Percentiles rank a stretch among this genome's conserved stretches.
These are phyloP conservation scores for Saprolegnia parasitica DNA, from an alignment of 352 stramenopile species.

Conservation along the genomic window DNA sequence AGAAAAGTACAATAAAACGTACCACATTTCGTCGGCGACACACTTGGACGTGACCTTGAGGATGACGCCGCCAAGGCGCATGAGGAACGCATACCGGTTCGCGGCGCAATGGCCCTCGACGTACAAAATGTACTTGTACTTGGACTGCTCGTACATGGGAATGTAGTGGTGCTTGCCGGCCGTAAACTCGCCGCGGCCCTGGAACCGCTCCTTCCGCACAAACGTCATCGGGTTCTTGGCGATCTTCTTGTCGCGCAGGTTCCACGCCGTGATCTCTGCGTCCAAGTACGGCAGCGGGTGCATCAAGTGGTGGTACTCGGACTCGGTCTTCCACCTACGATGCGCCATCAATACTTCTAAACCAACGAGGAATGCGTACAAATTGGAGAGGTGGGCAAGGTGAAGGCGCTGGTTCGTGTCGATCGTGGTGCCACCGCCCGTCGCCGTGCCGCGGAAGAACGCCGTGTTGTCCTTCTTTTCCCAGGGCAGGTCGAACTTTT, in stretches of 20 bases:
- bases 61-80: conserved; percentile 97
- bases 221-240: conserved; percentile 93
- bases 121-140: conserved; percentile 97
- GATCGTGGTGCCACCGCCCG: conserved; percentile 91
- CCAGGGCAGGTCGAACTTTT: conserved; percentile 95
- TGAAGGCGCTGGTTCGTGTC: conserved; percentile 97
- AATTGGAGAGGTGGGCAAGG: conserved; percentile 83
- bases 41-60: conserved; percentile 91
- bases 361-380: conserved; percentile 3
- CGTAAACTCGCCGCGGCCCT: conserved; percentile 56
- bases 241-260: conserved; percentile 96
- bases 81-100: conserved; percentile 98
- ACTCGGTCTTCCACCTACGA: conserved; percentile 86
- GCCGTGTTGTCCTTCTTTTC: conserved; percentile 95
- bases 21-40: conserved; percentile 97
- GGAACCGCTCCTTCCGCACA: conserved; percentile 64
- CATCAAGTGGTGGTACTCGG: conserved; percentile 73
- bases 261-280: conserved; percentile 95
- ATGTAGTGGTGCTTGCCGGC: conserved; percentile 95
- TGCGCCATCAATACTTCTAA: neutral
- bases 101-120: conserved; percentile 96
- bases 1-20: neutral
- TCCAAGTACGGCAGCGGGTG: conserved; percentile 88
- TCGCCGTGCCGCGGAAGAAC: conserved; percentile 97
- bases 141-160: conserved; percentile 97